Base-by-base conservation (phyloP, 495 filamentous ascomycete genomes). In the Patellaria atrata region DNA sequence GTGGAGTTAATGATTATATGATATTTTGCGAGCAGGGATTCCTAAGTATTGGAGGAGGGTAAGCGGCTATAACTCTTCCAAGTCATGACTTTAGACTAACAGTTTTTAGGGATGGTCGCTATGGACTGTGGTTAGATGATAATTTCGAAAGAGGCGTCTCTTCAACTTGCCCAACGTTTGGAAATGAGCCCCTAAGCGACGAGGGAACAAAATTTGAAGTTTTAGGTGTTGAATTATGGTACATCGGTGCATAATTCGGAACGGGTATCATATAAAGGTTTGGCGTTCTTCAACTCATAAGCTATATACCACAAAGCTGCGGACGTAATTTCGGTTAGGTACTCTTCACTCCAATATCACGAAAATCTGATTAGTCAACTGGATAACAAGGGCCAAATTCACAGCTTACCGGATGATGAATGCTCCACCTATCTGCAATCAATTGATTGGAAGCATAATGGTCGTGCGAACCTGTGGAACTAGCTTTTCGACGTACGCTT, bases 151-250 rank as follows among this genome's bases (percentile, higher is more conserved):
- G 74, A 41, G 89, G 89, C 6, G 70, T 94, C 24, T 86, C 79
- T 45, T 68, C 76, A 27, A 56, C 68, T 4, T 87, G 82, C 50
- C 74, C 79, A 47, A 97, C 89, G 2, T 97, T 96, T 56, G 84
- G 84, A 1, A 97, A 97, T 46, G 85, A 96, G 60, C 77, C 76
- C 20, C 67, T 97, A n/a, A 94, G 86, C 42, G 87, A 93, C 37
- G 82, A 89, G 40, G 89, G 89, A 4, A 71, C 74, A 47, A 94
- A 93, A 51, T 97, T 94, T 50, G 85, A 89, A 34, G 69, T 97
- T 4, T 44, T 94, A 1, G 86, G 85, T 6, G 81, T 94, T 2
- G 91, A 97, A 62, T 55, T 94, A 13, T 96, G 87, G 87, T 82
- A 75, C 51, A 67, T 94, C 38, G 75, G 73, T 23, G 56, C 47